Base-by-base conservation (phyloP, 176 grass and related monocot genomes). In the Luzula sylvatica region DNA sequence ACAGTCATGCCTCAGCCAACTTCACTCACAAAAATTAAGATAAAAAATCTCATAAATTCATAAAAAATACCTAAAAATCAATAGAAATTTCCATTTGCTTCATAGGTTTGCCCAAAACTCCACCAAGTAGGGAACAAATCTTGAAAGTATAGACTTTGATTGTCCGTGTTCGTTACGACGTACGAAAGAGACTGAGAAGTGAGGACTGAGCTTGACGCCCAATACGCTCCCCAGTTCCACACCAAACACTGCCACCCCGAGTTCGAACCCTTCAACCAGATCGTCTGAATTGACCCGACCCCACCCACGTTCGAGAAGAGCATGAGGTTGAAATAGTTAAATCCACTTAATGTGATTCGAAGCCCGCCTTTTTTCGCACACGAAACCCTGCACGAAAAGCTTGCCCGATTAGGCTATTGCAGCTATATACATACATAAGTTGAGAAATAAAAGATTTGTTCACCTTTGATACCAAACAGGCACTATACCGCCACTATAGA, bases 161-260 rank as follows among this genome's bases (percentile, higher is more conserved):
- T 72, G 26, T 72, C 76, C 15, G 70, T 77, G 58, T 76, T 63
- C 22, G 68, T 83, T 8, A 92, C 14, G 0, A 4, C 23, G 68
- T 80, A 90, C 3, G 86, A 90, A 57, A 90, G 65, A 3, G 38
- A 40, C 57, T 92, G 86, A 0, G 42, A 53, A 23, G 67, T 26
- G 2, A 86, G 61, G 24, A 39, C 23, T 4, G 65, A 26, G 53
- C 72, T 72, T 43, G 66, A 46, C 46, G 75, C 71, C 82, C 82
- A 86, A 61, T 80, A 79, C 0, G 55, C 60, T 1, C 82, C 82
- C 82, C 82, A 86, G 43, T 86, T 80, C 5, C 76, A 23, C n/a
- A 3, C 42, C 55, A 79, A 53, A 32, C 20, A 3, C 13, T 56
- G 32, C 82, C 82, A 86, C 11, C 62, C 62, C 0, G 72, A 65